Percentiles rank a stretch among this genome's conserved stretches.
These are phyloP conservation scores for Barnettozyma sp. DNA, from an alignment of 805 yeast species.

Conservation along the genomic window DNA sequence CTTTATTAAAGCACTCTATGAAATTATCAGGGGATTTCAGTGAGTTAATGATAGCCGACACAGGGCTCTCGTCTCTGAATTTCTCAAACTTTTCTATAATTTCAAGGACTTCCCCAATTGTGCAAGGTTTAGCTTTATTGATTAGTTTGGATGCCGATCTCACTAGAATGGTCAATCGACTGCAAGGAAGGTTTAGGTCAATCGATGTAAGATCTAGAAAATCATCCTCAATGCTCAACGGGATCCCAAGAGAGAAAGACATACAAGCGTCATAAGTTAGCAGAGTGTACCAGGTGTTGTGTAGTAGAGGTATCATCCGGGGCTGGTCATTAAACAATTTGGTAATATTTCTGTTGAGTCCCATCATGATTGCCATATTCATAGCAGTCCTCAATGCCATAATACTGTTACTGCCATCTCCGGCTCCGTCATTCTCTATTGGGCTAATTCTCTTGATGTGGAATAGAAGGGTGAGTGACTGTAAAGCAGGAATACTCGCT, in stretches of 20 bases:
- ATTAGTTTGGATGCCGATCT: constrained; percentile 13
- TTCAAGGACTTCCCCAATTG: constrained; percentile 12
- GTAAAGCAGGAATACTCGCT: constrained; percentile 20
- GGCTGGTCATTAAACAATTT: constrained; percentile 11
- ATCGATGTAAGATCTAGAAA: constrained; percentile 6
- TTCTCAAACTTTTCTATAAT: constrained; percentile 15
- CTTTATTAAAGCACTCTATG: constrained; percentile 3
- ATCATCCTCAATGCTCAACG: constrained; percentile 18
- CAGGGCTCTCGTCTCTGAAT: constrained; percentile 11
- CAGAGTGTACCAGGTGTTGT: constrained; percentile 17
- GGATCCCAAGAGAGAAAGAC: constrained; percentile 20
- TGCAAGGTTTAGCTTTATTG: constrained; percentile 6
- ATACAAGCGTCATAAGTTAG: constrained; percentile 15
- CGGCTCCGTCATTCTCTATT: constrained; percentile 17
- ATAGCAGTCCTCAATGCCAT: constrained; percentile 16
- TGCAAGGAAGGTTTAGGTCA: background rate
- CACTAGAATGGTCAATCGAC: constrained; percentile 6
- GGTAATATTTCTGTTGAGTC: constrained; percentile 21
- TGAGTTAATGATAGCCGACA: constrained; percentile 10
- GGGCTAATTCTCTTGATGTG: constrained; percentile 17
- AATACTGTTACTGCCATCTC: constrained; percentile 15
- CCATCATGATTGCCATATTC: constrained; percentile 22
- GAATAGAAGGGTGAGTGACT: constrained; percentile 15
- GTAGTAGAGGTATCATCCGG: constrained; percentile 5
- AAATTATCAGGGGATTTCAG: constrained; percentile 7